Evolutionary conservation across 1,284 basidiomycete species (phyloP).

Genomic region (Rhodotorula sp.): DNA sequence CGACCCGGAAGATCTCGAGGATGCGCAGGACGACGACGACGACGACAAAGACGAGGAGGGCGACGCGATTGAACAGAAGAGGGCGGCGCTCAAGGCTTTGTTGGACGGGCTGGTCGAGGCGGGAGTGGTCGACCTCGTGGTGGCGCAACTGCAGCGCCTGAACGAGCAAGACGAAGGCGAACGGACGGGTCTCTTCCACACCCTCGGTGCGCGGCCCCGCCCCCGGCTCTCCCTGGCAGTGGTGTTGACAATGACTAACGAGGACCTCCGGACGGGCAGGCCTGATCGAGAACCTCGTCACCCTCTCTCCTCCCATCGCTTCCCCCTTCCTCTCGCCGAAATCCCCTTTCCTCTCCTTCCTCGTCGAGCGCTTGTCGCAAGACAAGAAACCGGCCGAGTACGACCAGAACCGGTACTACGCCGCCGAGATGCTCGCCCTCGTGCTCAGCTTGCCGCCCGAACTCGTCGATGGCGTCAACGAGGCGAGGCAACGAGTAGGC

Average conservation of each 20-base stretch:
- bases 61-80: constrained; percentile 49
- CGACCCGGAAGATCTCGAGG: constrained; percentile 47
- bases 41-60: constrained; percentile 68
- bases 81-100: constrained; percentile 39
- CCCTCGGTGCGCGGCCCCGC: constrained; percentile 61
- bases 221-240: too few relatives aligned
- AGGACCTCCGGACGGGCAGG: constrained; percentile 54
- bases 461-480: constrained; percentile 48
- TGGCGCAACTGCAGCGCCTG: constrained; percentile 79
- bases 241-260: too few relatives aligned
- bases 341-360: constrained; percentile 68
- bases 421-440: constrained; percentile 71
- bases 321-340: constrained; percentile 61
- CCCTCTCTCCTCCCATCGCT: constrained; percentile 64
- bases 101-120: constrained; percentile 63
- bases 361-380: constrained; percentile 66
- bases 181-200: constrained; percentile 83
- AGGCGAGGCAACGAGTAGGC: constrained; percentile 64
- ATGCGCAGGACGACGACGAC: background rate
- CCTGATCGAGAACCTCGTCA: constrained; percentile 88
- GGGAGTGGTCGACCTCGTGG: constrained; percentile 75
- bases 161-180: constrained; percentile 84
- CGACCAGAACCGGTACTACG: constrained; percentile 51
- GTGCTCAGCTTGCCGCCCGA: constrained; percentile 61
- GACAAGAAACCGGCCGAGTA: constrained; percentile 28